These are phyloP conservation scores for Papilionanthe hybrid DNA, from an alignment of 116 monocot species.

Conservation along the genomic window DNA sequence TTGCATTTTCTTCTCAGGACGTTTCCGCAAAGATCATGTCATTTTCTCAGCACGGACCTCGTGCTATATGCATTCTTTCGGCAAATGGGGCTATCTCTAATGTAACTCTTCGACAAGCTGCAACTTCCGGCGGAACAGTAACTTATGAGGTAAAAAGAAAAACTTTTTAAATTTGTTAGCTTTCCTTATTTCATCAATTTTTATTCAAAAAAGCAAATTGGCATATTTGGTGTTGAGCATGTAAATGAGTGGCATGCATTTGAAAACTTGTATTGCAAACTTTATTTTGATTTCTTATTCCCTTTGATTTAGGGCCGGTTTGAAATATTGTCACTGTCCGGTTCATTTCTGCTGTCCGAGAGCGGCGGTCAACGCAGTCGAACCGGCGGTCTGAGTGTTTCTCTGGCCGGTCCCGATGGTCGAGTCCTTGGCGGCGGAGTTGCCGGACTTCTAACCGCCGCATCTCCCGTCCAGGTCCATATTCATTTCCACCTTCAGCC, in stretches of 20 bases:
- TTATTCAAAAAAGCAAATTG: not conserved
- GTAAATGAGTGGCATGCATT: not conserved
- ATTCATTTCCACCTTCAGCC: not conserved
- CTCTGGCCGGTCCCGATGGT: slow-evolving; percentile 69
- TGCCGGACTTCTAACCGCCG: slow-evolving; percentile 66
- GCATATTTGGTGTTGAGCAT: too few species aligned
- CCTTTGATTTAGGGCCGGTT: slow-evolving; percentile 51
- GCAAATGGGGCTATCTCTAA: slow-evolving; percentile 57
- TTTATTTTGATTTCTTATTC: not conserved
- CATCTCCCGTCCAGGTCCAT: slow-evolving; percentile 69
- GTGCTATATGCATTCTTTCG: slow-evolving; percentile 47
- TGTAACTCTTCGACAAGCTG: slow-evolving; percentile 52
- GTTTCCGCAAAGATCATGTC: slow-evolving; percentile 53
- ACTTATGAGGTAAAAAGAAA: slow-evolving; percentile 39
- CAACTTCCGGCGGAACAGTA: slow-evolving; percentile 52
- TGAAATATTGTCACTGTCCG: slow-evolving; percentile 74
- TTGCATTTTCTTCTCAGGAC: slow-evolving; percentile 26
- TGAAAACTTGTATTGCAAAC: not conserved
- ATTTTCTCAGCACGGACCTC: slow-evolving; percentile 48
- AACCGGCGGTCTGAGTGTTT: slow-evolving; percentile 71
- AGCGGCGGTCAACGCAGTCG: slow-evolving; percentile 65
- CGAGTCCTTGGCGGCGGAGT: slow-evolving; percentile 84
- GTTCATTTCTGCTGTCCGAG: slow-evolving; percentile 66
- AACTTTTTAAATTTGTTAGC: not conserved
- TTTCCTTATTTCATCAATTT: not conserved